Percentiles rank a stretch among this genome's conserved stretches.
Conservation (phyloP, 305 asterid species). For the Fraxinus albicans region DNA sequence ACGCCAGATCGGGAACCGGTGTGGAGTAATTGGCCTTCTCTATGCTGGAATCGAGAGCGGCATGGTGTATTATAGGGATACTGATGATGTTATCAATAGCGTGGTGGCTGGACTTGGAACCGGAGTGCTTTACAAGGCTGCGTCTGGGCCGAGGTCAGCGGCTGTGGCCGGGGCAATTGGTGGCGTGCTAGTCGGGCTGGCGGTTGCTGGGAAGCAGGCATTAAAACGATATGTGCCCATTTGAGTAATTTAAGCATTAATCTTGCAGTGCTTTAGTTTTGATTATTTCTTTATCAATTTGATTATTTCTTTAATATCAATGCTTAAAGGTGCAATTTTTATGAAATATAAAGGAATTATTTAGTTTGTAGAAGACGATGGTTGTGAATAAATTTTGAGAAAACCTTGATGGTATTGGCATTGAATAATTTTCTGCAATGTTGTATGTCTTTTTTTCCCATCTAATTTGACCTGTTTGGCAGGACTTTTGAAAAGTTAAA, state of each 20-base stretch:
- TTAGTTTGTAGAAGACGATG: constrained; percentile 21
- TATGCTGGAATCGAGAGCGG: constrained; percentile 86
- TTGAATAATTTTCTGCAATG: too few relatives aligned
- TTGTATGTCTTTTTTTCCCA: too few relatives aligned
- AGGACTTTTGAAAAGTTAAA: too few relatives aligned
- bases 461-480: not conserved
- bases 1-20: constrained; percentile 64
- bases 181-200: constrained; percentile 71
- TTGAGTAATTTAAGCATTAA: constrained; percentile 25
- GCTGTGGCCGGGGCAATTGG: constrained; percentile 95
- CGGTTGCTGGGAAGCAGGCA: constrained; percentile 74
- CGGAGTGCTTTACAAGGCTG: constrained; percentile 83
- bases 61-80: constrained; percentile 72
- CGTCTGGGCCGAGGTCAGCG: constrained; percentile 82
- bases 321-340: not conserved
- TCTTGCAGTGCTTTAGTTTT: not conserved
- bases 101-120: constrained; percentile 91
- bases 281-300: not conserved
- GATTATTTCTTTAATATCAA: not conserved
- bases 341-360: not conserved
- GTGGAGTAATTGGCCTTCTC: constrained; percentile 80
- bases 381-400: constrained; percentile 32
- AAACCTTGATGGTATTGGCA: too few relatives aligned
- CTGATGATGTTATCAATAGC: constrained; percentile 81
- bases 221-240: constrained; percentile 78